These are phyloP conservation scores for Phytophthora chlamydospora DNA, from an alignment of 352 stramenopile species.

Conservation along the genomic window DNA sequence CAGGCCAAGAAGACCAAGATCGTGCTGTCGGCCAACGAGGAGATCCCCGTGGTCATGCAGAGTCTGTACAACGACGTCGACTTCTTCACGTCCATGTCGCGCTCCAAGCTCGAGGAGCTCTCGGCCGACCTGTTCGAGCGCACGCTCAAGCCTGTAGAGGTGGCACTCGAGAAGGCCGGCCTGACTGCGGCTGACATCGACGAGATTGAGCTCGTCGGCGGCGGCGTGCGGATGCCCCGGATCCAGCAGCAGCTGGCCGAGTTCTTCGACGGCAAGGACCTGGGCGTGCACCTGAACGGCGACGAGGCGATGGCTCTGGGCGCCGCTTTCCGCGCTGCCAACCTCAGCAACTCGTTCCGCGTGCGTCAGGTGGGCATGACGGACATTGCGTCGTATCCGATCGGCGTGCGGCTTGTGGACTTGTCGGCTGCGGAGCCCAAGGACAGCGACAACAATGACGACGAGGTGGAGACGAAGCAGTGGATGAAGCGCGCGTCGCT, in stretches of 20 bases:
- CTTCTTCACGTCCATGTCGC: slow-evolving; percentile 91
- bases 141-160: slow-evolving; percentile 84
- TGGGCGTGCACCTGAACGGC: slow-evolving; percentile 97
- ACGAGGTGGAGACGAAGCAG: slow-evolving; percentile 65
- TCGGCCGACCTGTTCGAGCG: slow-evolving; percentile 89
- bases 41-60: slow-evolving; percentile 96
- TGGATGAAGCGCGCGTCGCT: slow-evolving; percentile 94
- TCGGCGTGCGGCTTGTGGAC: slow-evolving; percentile 89
- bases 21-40: slow-evolving; percentile 96
- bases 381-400: slow-evolving; percentile 91
- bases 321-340: slow-evolving; percentile 95
- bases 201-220: slow-evolving; percentile 97
- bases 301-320: slow-evolving; percentile 98
- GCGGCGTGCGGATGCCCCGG: slow-evolving; percentile 95
- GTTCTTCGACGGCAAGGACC: slow-evolving; percentile 82
- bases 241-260: slow-evolving; percentile 91
- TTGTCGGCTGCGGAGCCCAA: slow-evolving; percentile 58
- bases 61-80: slow-evolving; percentile 94
- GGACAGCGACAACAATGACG: slow-evolving; percentile 48
- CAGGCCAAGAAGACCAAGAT: slow-evolving; percentile 98
- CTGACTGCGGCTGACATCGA: slow-evolving; percentile 94
- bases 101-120: slow-evolving; percentile 93
- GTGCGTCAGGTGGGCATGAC: slow-evolving; percentile 95
- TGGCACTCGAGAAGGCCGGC: slow-evolving; percentile 87
- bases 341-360: slow-evolving; percentile 96